Base-by-base conservation (phyloP, 441 rosid genomes). In the Jatropha multifida region DNA sequence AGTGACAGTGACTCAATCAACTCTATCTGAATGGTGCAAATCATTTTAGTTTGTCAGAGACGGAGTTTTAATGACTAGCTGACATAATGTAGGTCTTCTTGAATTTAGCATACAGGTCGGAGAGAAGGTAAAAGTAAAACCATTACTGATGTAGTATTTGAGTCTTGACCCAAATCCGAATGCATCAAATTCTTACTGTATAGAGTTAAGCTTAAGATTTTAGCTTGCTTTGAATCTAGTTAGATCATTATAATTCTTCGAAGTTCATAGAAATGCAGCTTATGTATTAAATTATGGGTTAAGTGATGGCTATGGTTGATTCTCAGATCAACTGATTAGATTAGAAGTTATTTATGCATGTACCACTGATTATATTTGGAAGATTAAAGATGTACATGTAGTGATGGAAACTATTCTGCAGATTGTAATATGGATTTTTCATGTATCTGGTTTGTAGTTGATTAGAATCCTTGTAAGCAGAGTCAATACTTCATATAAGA, bases 1-100 rank as follows among this genome's bases (percentile, higher is more conserved):
- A 86, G 96, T 20, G 91, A 88, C 40, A 92, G 83, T 18, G 89
- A 79, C 79, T 83, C 88, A 4, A 81, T 84, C 14, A 82, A 73
- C 74, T 88, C 94, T 37, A 75, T 90, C 52, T 89, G 72, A 86
- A 37, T 13, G 49, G 8, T 48, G n/a, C 2, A 37, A 60, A 26
- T 75, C 32, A 23, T 42, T 27, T 12, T 1, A 6, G 46, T 18
- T 8, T 27, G 18, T 56, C 20, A 13, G 10, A 23, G 13, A 72
- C 1, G 5, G 20, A 42, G 65, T 17, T 46, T 18, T 15, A 40
- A 42, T 32, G 13, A 9, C 63, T 38, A 18, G 18, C 18, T 54
- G 62, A 63, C 60, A 37, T 26, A 54, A 51, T 62, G 4, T 61
- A 49, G 75, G 27, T 44, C 44, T 59, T 64, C 44, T 63, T 73